Base-by-base conservation (phyloP, 345 rosid genomes). In the Raphanus sativus region DNA sequence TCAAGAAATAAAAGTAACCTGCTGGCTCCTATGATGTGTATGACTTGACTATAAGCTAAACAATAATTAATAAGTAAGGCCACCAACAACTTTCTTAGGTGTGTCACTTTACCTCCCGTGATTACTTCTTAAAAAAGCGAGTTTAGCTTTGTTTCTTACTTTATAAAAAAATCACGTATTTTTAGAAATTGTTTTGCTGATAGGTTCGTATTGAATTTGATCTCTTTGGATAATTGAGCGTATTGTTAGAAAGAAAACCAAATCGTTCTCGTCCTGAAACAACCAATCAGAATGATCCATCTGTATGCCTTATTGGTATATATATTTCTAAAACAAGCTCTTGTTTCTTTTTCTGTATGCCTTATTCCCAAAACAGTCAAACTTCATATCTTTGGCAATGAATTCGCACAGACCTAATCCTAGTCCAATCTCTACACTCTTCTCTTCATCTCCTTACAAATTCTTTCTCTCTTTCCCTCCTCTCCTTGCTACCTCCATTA, bases 221-320 rank as follows among this genome's bases (percentile, higher is more conserved):
- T n/a, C 56, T 62, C 70, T 69, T 33, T 62, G 69, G 69, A 48
- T 68, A 45, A 17, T 15, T 4, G 9, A 48, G 25, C 21, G 2
- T 42, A 8, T 32, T 10, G 6, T 34, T 50, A 75, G 3, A 67
- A 24, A 4, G 56, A 12, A 70, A 34, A 1, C 17, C 7, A 1
- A 32, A 33, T 62, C 16, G 29, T 52, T 52, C 40, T 76, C 58
- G 54, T 36, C 69, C 12, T 32, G 1, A 32, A 2, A 29, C 48
- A 75, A 50, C 74, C 55, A 50, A 45, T 76, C 15, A 34, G 0
- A 34, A 26, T 33, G 54, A 75, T 74, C 67, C 13, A 45, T 67
- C 2, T 3, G 45, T 17, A 38, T 59, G 62, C 67, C 26, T 69
- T 52, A 6, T 66, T 40, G 21, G 21, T 21, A 21, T 45, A 45